These are phyloP conservation scores for Fusarium sp. DNA, from an alignment of 2,329 filamentous ascomycete genomes.

Conservation along the genomic window DNA sequence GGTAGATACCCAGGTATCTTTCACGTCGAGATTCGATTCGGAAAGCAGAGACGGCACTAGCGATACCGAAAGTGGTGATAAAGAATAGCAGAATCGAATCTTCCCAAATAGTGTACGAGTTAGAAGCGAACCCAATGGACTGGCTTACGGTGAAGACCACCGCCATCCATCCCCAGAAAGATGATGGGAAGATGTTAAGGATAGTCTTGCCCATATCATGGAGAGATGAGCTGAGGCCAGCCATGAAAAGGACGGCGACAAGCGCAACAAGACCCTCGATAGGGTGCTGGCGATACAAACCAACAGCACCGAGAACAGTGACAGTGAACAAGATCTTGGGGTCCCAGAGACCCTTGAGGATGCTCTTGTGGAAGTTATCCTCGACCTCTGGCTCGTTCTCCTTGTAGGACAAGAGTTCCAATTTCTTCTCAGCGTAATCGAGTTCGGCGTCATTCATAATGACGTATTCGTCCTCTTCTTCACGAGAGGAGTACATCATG, in stretches of 20 bases:
- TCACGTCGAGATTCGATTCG: constrained; percentile 75
- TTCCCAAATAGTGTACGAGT: constrained; percentile 99
- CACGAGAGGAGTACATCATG: constrained; percentile 75
- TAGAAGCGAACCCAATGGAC: constrained; percentile 94
- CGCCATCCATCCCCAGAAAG: constrained; percentile 89
- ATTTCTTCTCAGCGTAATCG: constrained; percentile 67
- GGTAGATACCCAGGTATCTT: constrained; percentile 81
- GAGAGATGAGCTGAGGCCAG: constrained; percentile 58
- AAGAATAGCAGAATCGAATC: constrained; percentile 95
- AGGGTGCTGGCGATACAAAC: constrained; percentile 49
- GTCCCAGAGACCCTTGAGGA: constrained; percentile 54
- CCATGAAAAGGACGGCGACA: constrained; percentile 49
- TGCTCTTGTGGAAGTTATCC: constrained; percentile 49
- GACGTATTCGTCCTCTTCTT: constrained; percentile 65
- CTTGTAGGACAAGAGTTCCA: constrained; percentile 60
- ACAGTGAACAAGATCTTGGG: constrained; percentile 49
- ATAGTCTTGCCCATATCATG: constrained; percentile 58
- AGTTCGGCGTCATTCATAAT: constrained; percentile 67
- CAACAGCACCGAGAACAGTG: constrained; percentile 45
- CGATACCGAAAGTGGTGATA: constrained; percentile 84
- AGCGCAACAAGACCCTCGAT: constrained; percentile 55
- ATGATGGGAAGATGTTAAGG: constrained; percentile 71
- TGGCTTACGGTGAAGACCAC: constrained; percentile 84
- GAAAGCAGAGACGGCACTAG: constrained; percentile 79
- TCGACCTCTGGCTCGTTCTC: constrained; percentile 55